Evolutionary conservation across 2,329 filamentous ascomycete genomes (phyloP).

Genomic region (Hymenoscyphus salicellus): DNA sequence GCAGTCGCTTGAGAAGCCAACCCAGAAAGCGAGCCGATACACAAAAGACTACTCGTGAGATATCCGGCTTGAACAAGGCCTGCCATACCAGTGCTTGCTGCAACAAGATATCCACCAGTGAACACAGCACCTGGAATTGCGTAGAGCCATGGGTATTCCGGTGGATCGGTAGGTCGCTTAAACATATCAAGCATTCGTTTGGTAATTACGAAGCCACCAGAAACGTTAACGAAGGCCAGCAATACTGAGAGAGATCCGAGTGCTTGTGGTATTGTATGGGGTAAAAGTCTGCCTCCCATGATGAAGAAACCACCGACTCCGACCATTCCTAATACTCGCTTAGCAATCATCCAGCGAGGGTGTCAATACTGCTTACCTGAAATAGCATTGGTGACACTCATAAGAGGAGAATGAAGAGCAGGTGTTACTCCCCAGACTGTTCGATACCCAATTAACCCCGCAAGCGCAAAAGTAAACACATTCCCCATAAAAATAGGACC

Average conservation of each 20-base stretch:
- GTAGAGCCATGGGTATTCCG: conserved; percentile 86
- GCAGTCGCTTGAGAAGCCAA: conserved; percentile 81
- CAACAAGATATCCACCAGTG: conserved; percentile 75
- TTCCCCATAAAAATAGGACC: conserved; percentile 85
- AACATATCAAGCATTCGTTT: conserved; percentile 95
- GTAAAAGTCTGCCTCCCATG: conserved; percentile 76
- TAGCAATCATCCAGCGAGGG: conserved; percentile 16
- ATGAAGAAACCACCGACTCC: conserved; percentile 86
- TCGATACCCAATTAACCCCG: conserved; percentile 81
- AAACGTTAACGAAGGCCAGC: conserved; percentile 83
- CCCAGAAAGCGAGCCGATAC: conserved; percentile 79
- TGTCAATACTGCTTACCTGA: conserved; percentile 52
- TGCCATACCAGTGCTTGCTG: conserved; percentile 75
- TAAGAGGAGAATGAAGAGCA: conserved; percentile 81
- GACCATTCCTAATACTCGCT: conserved; percentile 62
- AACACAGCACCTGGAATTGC: conserved; percentile 74
- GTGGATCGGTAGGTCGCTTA: conserved; percentile 77
- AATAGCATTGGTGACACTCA: conserved; percentile 92
- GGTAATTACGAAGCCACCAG: conserved; percentile 85
- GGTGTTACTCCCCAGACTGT: conserved; percentile 85
- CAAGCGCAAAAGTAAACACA: conserved; percentile 78
- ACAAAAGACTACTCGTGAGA: conserved; percentile 77
- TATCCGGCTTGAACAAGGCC: conserved; percentile 87
- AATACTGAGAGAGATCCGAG: conserved; percentile 79
- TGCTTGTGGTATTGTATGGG: conserved; percentile 72